Evolutionary conservation across 208 protist species (phyloP).

Genomic region (Acanthamoeba castellanii): DNA sequence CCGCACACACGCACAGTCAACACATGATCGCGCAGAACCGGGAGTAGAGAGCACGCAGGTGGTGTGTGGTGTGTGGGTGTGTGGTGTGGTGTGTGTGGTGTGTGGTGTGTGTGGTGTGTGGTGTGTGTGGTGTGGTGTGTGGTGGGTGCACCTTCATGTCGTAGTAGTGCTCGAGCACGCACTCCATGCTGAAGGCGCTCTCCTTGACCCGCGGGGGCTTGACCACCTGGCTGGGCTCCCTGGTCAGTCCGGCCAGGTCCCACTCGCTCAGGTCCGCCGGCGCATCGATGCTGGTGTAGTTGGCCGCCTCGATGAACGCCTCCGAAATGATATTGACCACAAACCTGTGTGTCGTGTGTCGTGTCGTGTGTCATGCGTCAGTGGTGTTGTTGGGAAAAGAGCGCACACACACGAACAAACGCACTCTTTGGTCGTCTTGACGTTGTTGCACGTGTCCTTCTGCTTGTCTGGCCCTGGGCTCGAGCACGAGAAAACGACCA

Average conservation of each 20-base stretch:
- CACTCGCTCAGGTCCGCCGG: slow-evolving; percentile 4
- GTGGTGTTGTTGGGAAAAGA: neutral
- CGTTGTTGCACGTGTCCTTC: slow-evolving; percentile 37
- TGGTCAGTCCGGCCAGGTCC: neutral
- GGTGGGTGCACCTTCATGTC: slow-evolving; percentile 40
- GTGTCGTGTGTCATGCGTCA: neutral
- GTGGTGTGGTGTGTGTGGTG: too few species aligned
- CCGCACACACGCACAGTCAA: too few species aligned
- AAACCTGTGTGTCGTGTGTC: neutral
- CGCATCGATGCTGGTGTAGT: slow-evolving; percentile 41
- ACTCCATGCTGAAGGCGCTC: slow-evolving; percentile 60
- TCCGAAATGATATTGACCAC: slow-evolving; percentile 44
- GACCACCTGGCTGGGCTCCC: neutral
- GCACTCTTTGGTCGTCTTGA: slow-evolving; percentile 29
- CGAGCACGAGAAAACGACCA: slow-evolving; percentile 12
- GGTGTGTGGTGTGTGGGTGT: too few species aligned
- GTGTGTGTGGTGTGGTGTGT: too few species aligned
- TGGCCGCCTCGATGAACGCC: slow-evolving; percentile 35
- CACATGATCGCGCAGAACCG: too few species aligned
- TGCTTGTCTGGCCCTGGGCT: neutral
- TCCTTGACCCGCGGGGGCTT: neutral
- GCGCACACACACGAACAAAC: neutral
- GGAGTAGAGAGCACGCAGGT: too few species aligned
- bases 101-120: too few species aligned
- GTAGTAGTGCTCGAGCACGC: slow-evolving; percentile 31